Evolutionary conservation across 371 early-diverging fungal species (phyloP).

Genomic region (Mucor sp.): DNA sequence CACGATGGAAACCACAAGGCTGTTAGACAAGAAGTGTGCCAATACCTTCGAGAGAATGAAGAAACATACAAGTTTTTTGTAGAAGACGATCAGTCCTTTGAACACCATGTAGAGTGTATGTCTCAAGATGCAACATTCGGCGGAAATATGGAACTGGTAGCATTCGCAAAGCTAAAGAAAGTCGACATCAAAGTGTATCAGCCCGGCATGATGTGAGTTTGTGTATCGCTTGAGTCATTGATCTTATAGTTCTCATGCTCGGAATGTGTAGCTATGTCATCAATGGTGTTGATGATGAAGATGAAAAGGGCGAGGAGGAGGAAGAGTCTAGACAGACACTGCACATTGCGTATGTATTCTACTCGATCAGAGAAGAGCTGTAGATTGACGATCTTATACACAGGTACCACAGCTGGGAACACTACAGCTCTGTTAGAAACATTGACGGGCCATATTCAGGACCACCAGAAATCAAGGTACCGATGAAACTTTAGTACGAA

Average conservation of each 20-base stretch:
- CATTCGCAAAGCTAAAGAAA: slow-evolving; percentile 67
- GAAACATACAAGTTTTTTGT: slow-evolving; percentile 76
- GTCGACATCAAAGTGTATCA: slow-evolving; percentile 84
- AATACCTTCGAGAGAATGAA: slow-evolving; percentile 62
- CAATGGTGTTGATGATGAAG: slow-evolving; percentile 40
- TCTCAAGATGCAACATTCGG: slow-evolving; percentile 73
- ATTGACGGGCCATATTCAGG: slow-evolving; percentile 66
- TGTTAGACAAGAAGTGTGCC: slow-evolving; percentile 65
- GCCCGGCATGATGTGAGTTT: slow-evolving; percentile 61
- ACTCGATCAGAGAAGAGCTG: neutral
- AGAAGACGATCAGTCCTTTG: slow-evolving; percentile 67
- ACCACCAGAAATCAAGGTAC: slow-evolving; percentile 58
- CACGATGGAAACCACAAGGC: slow-evolving; percentile 55
- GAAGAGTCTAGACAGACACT: slow-evolving; percentile 47
- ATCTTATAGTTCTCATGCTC: neutral
- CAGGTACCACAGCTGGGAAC: slow-evolving; percentile 85
- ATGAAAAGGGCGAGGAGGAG: slow-evolving; percentile 33
- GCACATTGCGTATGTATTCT: slow-evolving; percentile 70
- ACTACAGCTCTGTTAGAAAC: slow-evolving; percentile 79
- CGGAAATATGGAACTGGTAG: slow-evolving; percentile 85
- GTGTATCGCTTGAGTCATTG: no score
- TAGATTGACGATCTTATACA: neutral
- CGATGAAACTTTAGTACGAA: neutral
- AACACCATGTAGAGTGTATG: slow-evolving; percentile 72
- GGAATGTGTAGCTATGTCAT: slow-evolving; percentile 61